Base-by-base conservation (phyloP, 352 stramenopile genomes). In the Globisporangium cystogenes region DNA sequence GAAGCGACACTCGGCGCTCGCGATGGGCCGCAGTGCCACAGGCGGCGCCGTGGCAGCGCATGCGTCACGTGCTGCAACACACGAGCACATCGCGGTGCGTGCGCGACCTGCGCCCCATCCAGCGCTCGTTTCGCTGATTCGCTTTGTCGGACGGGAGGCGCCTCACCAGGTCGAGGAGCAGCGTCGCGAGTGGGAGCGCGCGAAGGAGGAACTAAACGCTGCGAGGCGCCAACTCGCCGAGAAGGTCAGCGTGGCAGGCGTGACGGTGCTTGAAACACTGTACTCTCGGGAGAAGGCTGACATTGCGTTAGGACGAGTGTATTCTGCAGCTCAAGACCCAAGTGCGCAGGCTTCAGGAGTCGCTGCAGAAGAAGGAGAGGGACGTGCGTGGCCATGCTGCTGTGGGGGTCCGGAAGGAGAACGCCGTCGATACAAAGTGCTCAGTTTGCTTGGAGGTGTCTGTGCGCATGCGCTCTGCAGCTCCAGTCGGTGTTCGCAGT, bases 351-450 rank as follows among this genome's bases (percentile, higher is more conserved):
- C 70, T 86, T 33, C 59, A 86, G 45, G 73, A 86, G 42, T 67
- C 55, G 5, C 55, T 89, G 29, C 73, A 70, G 26, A 86, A 83
- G 53, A 89, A 82, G 48, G 75, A 87, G 46, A 80, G 79, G 62
- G 75, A 86, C 39, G 78, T 82, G 7, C 4, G 21, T n/a, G 20
- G 8, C n/a, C 20, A 7, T 45, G 4, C 1, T n/a, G n/a, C n/a
- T n/a, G n/a, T n/a, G n/a, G n/a, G n/a, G n/a, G n/a, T n/a, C n/a
- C n/a, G n/a, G n/a, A n/a, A n/a, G n/a, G n/a, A n/a, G n/a, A n/a
- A n/a, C n/a, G n/a, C n/a, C n/a, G n/a, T n/a, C n/a, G n/a, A n/a
- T n/a, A n/a, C n/a, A n/a, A n/a, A n/a, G 15, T 15, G 31, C 33
- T 18, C 3, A 39, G 4, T 2, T 39, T 18, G 14, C 3, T 18